These are phyloP conservation scores for Daldinia caldariorum DNA, from an alignment of 495 filamentous ascomycete species.

Conservation along the genomic window DNA sequence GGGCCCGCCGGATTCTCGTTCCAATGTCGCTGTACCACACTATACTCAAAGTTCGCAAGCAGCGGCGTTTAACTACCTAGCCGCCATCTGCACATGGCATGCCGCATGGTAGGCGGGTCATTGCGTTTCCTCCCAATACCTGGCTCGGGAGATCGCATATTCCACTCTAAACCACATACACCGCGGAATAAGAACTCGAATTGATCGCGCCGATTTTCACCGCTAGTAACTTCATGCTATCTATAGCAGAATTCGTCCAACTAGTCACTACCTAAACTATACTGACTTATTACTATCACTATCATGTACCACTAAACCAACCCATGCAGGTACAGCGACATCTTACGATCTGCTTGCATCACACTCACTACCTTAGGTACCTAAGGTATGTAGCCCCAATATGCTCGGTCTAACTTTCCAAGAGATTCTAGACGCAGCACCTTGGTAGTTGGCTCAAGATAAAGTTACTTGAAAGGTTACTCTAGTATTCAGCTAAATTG, in stretches of 20 bases:
- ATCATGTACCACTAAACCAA: constrained; percentile 14
- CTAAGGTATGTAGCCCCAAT: constrained; percentile 1
- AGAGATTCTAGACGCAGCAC: constrained; percentile 7
- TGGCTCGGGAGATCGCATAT: background rate
- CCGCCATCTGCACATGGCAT: background rate
- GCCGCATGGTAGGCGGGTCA: background rate
- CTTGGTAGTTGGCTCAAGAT: constrained; percentile 30
- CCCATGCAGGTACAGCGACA: constrained; percentile 36
- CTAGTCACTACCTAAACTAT: no score
- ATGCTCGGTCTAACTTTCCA: constrained; percentile 11
- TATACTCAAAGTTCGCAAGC: constrained; percentile 24
- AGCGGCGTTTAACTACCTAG: constrained; percentile 12
- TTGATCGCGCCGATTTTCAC: background rate
- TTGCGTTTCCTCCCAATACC: background rate
- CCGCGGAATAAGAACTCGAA: background rate
- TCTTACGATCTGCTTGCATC: constrained; percentile 16
- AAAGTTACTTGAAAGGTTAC: constrained; percentile 21
- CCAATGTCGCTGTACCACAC: constrained; percentile 6
- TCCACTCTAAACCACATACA: background rate
- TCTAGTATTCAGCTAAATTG: constrained; percentile 9
- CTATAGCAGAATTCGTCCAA: constrained; percentile 3
- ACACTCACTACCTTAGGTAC: constrained; percentile 3
- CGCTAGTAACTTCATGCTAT: background rate
- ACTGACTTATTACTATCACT: background rate
- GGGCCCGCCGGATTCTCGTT: constrained; percentile 17